A percentile compares a stretch with the other conserved stretches of the same genome.
These are phyloP conservation scores for Scytalidium lignicola DNA, from an alignment of 2,329 filamentous ascomycete species.

Conservation along the genomic window DNA sequence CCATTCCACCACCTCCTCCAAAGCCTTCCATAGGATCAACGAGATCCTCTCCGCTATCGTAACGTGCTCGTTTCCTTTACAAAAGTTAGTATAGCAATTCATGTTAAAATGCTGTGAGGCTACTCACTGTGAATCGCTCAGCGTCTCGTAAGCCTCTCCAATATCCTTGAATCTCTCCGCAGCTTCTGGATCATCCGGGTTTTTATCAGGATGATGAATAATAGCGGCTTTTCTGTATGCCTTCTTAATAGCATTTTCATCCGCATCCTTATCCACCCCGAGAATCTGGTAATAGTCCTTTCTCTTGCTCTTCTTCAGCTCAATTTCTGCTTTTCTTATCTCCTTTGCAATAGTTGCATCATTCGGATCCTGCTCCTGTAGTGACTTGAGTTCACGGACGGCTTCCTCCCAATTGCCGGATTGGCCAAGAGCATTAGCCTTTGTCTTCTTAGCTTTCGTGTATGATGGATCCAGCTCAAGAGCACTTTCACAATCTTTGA, in stretches of 20 bases:
- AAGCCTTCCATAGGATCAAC: constrained; percentile 76
- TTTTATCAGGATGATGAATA: constrained; percentile 95
- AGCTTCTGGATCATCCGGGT: constrained; percentile 76
- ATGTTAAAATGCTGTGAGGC: constrained; percentile 4
- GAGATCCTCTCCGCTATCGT: constrained; percentile 89
- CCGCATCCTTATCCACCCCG: constrained; percentile 77
- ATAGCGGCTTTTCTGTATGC: constrained; percentile 95
- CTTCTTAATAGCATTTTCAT: constrained; percentile 85
- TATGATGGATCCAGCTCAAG: constrained; percentile 79
- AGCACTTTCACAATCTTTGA: constrained; percentile 81
- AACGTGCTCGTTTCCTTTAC: constrained; percentile 74
- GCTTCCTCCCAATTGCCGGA: constrained; percentile 90
- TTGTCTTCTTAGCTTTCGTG: constrained; percentile 86
- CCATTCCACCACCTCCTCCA: constrained; percentile 56
- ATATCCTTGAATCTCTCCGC: constrained; percentile 97
- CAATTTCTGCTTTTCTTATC: constrained; percentile 82
- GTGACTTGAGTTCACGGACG: constrained; percentile 79
- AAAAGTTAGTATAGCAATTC: constrained; percentile 30
- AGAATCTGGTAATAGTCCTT: constrained; percentile 99
- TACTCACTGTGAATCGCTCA: constrained; percentile 87
- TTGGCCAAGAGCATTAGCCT: constrained; percentile 82
- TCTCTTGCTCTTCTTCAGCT: constrained; percentile 93
- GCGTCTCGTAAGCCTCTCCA: constrained; percentile 90
- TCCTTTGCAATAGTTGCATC: constrained; percentile 80
- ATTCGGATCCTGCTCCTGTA: constrained; percentile 76